These are phyloP conservation scores for Goffeauzyma gilvescens DNA, from an alignment of 768 basidiomycete species.

Conservation along the genomic window DNA sequence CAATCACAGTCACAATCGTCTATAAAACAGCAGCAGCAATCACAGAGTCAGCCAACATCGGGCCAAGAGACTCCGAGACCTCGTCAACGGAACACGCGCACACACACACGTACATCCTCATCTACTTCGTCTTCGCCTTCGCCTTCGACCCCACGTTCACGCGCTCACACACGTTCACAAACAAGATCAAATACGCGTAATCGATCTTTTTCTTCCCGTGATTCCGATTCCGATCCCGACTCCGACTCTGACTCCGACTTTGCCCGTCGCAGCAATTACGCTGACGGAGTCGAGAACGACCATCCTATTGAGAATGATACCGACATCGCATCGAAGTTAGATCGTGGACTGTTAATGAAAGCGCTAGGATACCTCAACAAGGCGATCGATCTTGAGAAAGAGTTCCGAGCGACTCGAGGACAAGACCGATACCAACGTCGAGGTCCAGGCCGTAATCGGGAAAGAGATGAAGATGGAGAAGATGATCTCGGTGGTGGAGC, in stretches of 20 bases:
- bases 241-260: not conserved
- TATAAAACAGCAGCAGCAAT: not conserved
- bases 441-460: not conserved
- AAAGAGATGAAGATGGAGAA: not conserved
- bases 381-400: constrained; percentile 5
- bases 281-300: not conserved
- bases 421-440: not conserved
- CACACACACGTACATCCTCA: no score
- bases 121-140: not conserved
- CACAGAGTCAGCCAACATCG: not conserved
- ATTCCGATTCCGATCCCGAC: not conserved
- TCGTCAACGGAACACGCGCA: not conserved
- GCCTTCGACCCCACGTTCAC: not conserved
- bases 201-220: not conserved
- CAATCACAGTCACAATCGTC: not conserved
- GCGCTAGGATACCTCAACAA: constrained; percentile 3
- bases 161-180: not conserved
- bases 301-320: not conserved
- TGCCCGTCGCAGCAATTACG: not conserved
- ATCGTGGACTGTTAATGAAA: not conserved
- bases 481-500: not conserved
- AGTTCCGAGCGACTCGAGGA: not conserved
- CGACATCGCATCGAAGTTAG: not conserved
- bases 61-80: not conserved
- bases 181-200: no score